Conservation (phyloP, 129 eudicot genomes). For the Mikania micrantha region DNA sequence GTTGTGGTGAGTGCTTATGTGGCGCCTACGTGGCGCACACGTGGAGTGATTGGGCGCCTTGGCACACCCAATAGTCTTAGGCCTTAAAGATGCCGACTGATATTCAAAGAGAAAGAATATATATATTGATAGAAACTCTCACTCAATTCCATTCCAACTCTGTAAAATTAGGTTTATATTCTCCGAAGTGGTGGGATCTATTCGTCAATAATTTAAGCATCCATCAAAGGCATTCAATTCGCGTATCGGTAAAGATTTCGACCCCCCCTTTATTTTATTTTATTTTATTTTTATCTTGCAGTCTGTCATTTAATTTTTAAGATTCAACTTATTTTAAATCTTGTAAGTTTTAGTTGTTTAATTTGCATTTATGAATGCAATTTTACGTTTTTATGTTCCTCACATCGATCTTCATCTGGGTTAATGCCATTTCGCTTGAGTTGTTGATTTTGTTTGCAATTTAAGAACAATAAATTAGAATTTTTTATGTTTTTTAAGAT, state of each 20-base stretch:
- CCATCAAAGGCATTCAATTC: constrained; percentile 2
- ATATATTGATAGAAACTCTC: background rate
- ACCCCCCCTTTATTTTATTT: background rate
- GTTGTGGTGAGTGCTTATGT: no score
- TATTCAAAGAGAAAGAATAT: no score
- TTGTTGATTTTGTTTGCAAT: no score
- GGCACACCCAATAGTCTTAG: no score
- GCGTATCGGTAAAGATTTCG: constrained; percentile 10
- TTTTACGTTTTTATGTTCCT: constrained; percentile 4
- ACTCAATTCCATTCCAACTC: constrained; percentile 8
- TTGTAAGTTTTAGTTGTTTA: background rate
- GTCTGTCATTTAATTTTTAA: background rate
- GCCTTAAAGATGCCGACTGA: no score
- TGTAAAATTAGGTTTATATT: constrained; percentile 8
- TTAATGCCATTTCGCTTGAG: no score
- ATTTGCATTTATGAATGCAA: constrained; percentile 9
- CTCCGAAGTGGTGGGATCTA: constrained; percentile 11
- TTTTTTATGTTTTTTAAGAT: no score
- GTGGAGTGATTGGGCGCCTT: no score
- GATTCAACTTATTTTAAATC: background rate
- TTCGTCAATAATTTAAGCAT: background rate
- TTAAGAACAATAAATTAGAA: no score
- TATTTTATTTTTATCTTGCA: background rate
- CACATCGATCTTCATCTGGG: background rate
- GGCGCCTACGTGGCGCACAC: no score